Conservation (phyloP, 1,284 basidiomycete genomes). For the Schizopora paradoxa region DNA sequence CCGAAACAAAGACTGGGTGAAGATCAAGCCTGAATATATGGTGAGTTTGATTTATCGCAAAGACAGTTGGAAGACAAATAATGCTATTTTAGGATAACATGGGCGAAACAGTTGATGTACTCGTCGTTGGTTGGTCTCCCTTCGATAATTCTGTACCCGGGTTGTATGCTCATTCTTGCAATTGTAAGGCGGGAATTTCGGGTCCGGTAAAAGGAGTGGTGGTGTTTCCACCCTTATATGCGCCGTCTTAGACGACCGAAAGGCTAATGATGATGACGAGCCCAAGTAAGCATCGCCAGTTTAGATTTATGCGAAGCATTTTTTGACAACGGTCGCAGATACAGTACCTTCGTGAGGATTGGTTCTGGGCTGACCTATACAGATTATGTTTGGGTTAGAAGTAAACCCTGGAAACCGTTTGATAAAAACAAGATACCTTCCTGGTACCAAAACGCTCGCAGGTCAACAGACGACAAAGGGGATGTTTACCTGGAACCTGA, state of each 20-base stretch:
- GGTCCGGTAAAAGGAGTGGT: slow-evolving; percentile 65
- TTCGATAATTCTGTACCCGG: slow-evolving; percentile 2
- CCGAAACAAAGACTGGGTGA: slow-evolving; percentile 87
- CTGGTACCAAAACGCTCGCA: slow-evolving; percentile 48
- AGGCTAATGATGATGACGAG: slow-evolving; percentile 48
- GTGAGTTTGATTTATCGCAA: slow-evolving; percentile 34
- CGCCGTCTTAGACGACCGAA: slow-evolving; percentile 68
- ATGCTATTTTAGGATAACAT: slow-evolving; percentile 63
- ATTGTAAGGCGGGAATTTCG: slow-evolving; percentile 63
- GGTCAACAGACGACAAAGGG: slow-evolving; percentile 67
- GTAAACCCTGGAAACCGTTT: slow-evolving; percentile 71
- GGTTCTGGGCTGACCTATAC: slow-evolving; percentile 81
- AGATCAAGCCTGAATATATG: slow-evolving; percentile 94
- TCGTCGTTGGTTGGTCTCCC: slow-evolving; percentile 70
- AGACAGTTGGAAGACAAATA: slow-evolving; percentile 15
- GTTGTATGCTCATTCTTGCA: neutral
- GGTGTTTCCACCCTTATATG: slow-evolving; percentile 79
- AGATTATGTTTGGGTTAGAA: slow-evolving; percentile 79
- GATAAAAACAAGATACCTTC: slow-evolving; percentile 60
- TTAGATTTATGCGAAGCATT: slow-evolving; percentile 6
- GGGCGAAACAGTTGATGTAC: slow-evolving; percentile 83
- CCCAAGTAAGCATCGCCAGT: slow-evolving; percentile 44
- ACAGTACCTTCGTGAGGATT: slow-evolving; percentile 77
- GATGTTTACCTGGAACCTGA: slow-evolving; percentile 77
- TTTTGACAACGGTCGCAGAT: slow-evolving; percentile 38